Evolutionary conservation across 1,139 yeast genomes (phyloP), one percentile per base, ranked within the genome.

Genomic region (Hansenula lynferdii): DNA sequence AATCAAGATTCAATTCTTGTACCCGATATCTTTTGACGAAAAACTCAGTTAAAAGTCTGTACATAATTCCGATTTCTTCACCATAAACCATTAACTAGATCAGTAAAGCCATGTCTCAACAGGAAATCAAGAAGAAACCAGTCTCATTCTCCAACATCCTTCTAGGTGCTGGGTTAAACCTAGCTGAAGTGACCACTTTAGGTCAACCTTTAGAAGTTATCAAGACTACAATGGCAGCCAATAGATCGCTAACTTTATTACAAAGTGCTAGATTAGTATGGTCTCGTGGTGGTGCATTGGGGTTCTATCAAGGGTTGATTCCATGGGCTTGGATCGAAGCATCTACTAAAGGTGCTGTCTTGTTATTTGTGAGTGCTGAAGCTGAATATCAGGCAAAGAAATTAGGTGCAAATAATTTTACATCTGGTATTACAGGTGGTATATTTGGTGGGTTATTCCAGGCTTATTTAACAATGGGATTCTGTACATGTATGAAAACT

Each of bases 291-390:
- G 98, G 97, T 38, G 54, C 83, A 19, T 61, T 77, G 22, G 98
- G 97, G 0, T 92, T 90, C 65, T 92, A 90, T 67, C 98, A 92
- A 62, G 98, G 98, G 20, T 72, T 92, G 61, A 90, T 92, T 48
- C 98, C 98, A 31, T 92, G 98, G 98, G 98, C 97, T 3, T 90
- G 97, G 97, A 85, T 92, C 52, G 98, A 92, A 65, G 98, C 97
- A n/a, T 85, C 96, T 18, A 92, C 98, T 34, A 92, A 92, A 62
- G 98, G 98, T 60, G 97, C 97, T 5, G 96, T 90, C n/a, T 71
- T 92, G 43, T 72, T 92, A 53, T 94, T 92, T 54, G 97, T 90
- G 20, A 82, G 95, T 37, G 80, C 95, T 26, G 98, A 92, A 60
- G 84, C 89, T 37, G 98, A 92, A 64, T 87, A 86, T 61, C 76